phyloP scores from a whole-genome alignment of 352 stramenopile species.

The Labyrinthula sp. region DNA sequence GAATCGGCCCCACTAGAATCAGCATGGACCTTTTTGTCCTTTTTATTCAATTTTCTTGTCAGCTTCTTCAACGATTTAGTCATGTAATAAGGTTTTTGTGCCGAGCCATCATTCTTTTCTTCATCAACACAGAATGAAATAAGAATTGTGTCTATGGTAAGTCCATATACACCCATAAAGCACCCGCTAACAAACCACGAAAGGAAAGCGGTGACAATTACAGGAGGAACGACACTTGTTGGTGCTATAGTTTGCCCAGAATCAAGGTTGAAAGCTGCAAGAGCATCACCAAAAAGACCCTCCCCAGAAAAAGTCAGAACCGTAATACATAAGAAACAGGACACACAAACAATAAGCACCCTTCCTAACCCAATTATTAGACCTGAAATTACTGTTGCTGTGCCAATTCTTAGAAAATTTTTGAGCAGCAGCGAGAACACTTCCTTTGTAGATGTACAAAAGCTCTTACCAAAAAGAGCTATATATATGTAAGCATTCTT shows the following conservation, averaged over 20 bases:
- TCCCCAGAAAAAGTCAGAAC: no score
- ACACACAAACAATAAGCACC: constrained; percentile 43
- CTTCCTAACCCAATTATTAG: constrained; percentile 46
- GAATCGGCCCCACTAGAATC: neutral
- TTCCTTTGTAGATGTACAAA: constrained; percentile 47
- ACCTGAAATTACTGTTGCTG: constrained; percentile 47
- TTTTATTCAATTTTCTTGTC: constrained; percentile 39
- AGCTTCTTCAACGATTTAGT: constrained; percentile 48
- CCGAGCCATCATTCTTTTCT: constrained; percentile 45
- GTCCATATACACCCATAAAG: constrained; percentile 53
- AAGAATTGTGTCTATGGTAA: constrained; percentile 54
- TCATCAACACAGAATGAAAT: constrained; percentile 55
- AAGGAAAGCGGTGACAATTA: constrained; percentile 43
- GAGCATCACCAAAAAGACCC: no score
- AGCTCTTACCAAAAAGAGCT: constrained; percentile 52
- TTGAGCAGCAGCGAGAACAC: constrained; percentile 46
- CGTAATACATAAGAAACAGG: constrained; percentile 36
- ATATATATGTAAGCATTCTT: constrained; percentile 59
- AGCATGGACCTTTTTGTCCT: constrained; percentile 10
- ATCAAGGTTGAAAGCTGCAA: no score
- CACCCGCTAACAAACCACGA: constrained; percentile 50
- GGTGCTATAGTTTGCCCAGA: constrained; percentile 43
- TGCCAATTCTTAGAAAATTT: constrained; percentile 46
- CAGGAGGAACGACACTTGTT: constrained; percentile 43
- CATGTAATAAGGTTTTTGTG: constrained; percentile 47